These are phyloP conservation scores for Rhynchosporium agropyri DNA, from an alignment of 2,329 filamentous ascomycete species.

Conservation along the genomic window DNA sequence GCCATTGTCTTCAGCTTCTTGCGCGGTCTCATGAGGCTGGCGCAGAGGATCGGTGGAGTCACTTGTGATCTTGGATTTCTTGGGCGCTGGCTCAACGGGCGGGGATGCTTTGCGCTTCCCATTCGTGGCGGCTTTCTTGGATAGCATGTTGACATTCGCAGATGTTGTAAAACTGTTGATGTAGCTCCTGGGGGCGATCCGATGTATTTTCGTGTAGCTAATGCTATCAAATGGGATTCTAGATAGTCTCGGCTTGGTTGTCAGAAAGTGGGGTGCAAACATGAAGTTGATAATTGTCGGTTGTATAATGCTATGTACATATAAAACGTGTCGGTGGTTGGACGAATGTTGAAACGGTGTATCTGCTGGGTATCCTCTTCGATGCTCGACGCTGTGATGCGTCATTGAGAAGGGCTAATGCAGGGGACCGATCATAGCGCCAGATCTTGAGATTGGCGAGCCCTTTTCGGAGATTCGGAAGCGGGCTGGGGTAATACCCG, in stretches of 20 bases:
- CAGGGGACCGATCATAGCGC: slow-evolving; percentile 6
- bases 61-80: slow-evolving; percentile 34
- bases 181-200: background rate
- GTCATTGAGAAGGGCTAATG: slow-evolving; percentile 6
- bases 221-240: background rate
- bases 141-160: slow-evolving; percentile 28
- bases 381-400: background rate
- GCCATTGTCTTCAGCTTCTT: slow-evolving; percentile 54
- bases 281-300: background rate
- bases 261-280: background rate
- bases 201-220: background rate
- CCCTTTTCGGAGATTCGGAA: background rate
- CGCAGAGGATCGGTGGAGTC: slow-evolving; percentile 31
- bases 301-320: too few relatives aligned
- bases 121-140: slow-evolving; percentile 29
- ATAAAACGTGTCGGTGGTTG: background rate
- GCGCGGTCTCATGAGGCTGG: slow-evolving; percentile 38
- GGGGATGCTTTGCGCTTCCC: slow-evolving; percentile 37
- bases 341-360: too few relatives aligned
- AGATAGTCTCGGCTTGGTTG: background rate
- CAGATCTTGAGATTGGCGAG: slow-evolving; percentile 11
- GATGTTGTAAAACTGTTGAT: slow-evolving; percentile 21
- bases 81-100: slow-evolving; percentile 13
- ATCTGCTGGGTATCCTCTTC: too few relatives aligned
- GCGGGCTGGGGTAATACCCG: background rate